A percentile compares a stretch with the other conserved stretches of the same genome.
Evolutionary conservation across 2,329 filamentous ascomycete species (phyloP).

Genomic region (Cryphonectria radicalis): DNA sequence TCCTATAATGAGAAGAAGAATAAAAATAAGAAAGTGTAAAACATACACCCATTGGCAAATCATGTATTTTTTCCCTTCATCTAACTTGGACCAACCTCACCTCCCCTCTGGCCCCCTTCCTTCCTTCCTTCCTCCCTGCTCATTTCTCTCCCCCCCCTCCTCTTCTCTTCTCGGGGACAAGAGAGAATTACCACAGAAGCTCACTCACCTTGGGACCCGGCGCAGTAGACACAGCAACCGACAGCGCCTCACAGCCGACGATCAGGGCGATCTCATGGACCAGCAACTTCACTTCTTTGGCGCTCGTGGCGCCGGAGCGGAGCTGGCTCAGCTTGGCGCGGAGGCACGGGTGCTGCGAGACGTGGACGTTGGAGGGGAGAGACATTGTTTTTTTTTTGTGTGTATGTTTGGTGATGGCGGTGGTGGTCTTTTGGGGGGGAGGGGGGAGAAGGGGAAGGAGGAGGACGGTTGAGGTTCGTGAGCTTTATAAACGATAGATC

Average conservation of each 20-base stretch:
- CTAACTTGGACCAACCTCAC: background rate
- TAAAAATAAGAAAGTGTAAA: background rate
- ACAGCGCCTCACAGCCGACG: constrained; percentile 80
- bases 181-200: background rate
- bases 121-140: background rate
- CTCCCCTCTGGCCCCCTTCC: background rate
- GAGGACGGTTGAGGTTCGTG: background rate
- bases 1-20: constrained; percentile 54
- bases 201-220: constrained; percentile 66
- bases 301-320: constrained; percentile 70
- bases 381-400: constrained; percentile 33
- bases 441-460: background rate
- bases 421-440: too few species aligned
- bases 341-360: constrained; percentile 86
- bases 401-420: background rate
- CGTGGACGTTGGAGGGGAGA: constrained; percentile 68
- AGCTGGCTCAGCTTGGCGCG: constrained; percentile 88
- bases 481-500: too few species aligned
- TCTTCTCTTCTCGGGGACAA: too few species aligned
- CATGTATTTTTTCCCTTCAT: background rate
- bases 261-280: constrained; percentile 87
- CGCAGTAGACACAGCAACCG: constrained; percentile 59
- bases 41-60: background rate
- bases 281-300: constrained; percentile 78
- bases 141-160: too few species aligned